These are phyloP conservation scores for Solanum sitiens DNA, from an alignment of 257 asterid species.

Conservation along the genomic window DNA sequence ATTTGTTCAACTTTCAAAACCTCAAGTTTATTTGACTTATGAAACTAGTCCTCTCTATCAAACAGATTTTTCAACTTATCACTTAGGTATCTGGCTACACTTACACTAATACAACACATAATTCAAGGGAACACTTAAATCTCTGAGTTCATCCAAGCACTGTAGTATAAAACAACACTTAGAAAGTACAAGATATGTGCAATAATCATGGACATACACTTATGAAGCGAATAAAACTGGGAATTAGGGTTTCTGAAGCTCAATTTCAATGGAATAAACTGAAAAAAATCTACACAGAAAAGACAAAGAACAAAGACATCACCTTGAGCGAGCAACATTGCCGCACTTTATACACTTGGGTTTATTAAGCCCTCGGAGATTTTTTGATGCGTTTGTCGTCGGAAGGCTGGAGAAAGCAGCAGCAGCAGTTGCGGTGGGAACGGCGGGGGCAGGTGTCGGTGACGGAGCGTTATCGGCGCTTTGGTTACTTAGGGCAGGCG, in stretches of 20 bases:
- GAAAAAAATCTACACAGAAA: not conserved
- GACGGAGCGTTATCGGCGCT: conserved; percentile 10
- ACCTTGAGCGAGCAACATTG: conserved; percentile 98
- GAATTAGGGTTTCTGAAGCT: not conserved
- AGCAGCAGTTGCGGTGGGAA: conserved; percentile 9
- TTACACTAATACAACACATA: not conserved
- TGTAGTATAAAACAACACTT: not conserved
- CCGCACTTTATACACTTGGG: conserved; percentile 98
- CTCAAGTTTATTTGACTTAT: not conserved
- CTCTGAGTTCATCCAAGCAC: not conserved
- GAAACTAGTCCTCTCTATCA: not conserved
- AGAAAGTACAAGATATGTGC: not conserved
- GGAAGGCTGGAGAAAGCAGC: conserved; percentile 11
- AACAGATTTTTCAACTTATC: not conserved
- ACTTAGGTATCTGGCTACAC: not conserved
- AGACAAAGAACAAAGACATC: not conserved
- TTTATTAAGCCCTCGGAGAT: conserved; percentile 86
- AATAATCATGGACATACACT: not conserved
- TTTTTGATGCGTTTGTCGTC: conserved; percentile 35
- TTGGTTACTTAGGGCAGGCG: conserved; percentile 26
- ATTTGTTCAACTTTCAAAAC: not conserved
- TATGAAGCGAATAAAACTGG: not conserved
- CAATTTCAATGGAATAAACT: not conserved
- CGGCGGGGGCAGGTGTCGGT: not conserved
- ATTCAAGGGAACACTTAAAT: not conserved